Percentiles rank a stretch among this genome's conserved stretches.
Evolutionary conservation across 2,329 filamentous ascomycete genomes (phyloP).

Genomic region (Fusarium nanum): DNA sequence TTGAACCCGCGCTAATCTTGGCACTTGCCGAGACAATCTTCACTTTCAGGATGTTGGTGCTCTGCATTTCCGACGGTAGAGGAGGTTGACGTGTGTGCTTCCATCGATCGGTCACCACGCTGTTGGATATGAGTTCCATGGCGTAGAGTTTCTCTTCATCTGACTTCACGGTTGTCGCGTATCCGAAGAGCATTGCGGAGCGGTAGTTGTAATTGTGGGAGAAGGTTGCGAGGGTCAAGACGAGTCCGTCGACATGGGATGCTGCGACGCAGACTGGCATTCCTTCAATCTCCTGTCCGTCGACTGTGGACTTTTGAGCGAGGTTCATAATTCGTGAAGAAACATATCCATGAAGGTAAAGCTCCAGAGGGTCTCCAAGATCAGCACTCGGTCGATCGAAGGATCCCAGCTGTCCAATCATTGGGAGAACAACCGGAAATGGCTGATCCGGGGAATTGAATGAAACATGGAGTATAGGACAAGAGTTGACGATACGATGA

Average conservation of each 20-base stretch:
- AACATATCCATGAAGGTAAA: slow-evolving; percentile 88
- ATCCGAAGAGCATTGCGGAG: slow-evolving; percentile 80
- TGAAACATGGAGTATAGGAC: slow-evolving; percentile 82
- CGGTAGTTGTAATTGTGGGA: slow-evolving; percentile 90
- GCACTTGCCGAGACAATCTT: slow-evolving; percentile 77
- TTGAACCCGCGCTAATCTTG: slow-evolving; percentile 76
- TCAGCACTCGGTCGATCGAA: slow-evolving; percentile 72
- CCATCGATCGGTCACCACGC: slow-evolving; percentile 77
- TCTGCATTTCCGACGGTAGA: slow-evolving; percentile 77
- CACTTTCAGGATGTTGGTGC: slow-evolving; percentile 78
- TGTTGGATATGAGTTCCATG: slow-evolving; percentile 82
- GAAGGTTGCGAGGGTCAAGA: slow-evolving; percentile 82
- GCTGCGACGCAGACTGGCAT: slow-evolving; percentile 79
- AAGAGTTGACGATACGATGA: slow-evolving; percentile 80
- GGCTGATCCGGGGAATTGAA: slow-evolving; percentile 74
- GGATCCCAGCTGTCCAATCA: slow-evolving; percentile 86
- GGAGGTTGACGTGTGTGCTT: slow-evolving; percentile 75
- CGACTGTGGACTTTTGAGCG: slow-evolving; percentile 47
- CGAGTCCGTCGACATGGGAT: slow-evolving; percentile 80
- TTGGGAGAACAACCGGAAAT: slow-evolving; percentile 82
- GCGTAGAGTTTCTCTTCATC: slow-evolving; percentile 79
- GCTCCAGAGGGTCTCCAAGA: slow-evolving; percentile 74
- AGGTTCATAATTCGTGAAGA: slow-evolving; percentile 80
- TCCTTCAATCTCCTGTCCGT: slow-evolving; percentile 53
- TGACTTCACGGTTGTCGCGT: slow-evolving; percentile 74